Base-by-base conservation (phyloP, 371 early-diverging fungal genomes). In the Mucor racemosus region DNA sequence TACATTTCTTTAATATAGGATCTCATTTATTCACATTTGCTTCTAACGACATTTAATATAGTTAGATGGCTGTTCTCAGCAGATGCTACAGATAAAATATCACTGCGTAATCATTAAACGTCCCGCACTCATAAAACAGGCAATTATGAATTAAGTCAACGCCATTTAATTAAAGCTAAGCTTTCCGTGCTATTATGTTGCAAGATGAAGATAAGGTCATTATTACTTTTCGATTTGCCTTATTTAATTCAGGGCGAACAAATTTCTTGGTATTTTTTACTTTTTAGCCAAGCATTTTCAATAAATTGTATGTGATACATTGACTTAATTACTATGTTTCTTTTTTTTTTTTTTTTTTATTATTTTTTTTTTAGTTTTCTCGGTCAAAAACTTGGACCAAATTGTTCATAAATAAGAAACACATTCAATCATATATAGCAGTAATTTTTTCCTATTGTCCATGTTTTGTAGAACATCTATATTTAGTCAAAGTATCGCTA, bases 401-500 rank as follows among this genome's bases (percentile, higher is more conserved):
- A 3, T 26, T 26, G 1, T 3, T 26, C 26, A 26, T 26, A 3
- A 26, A 26, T 26, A 26, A 26, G 26, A 26, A 26, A 41, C 42
- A 9, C 5, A 41, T 14, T 8, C 15, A 41, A 14, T 7, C 15
- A 41, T 41, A 41, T 0, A 44, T 0, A 17, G n/a, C 44, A 4
- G 10, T 4, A 15, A 1, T 15, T 6, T n/a, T 14, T 6, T 42
- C 42, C 1, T 42, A 42, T 46, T 19, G 21, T 19, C 4, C 46
- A 46, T 46, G 46, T 46, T 46, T 46, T 46, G 46, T 17, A 6
- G 9, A 46, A 17, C 19, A 46, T 46, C 46, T 46, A 46, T 19
- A 46, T 46, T 46, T 46, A 46, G 46, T 19, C 21, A 46, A 46
- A 46, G 17, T 17, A 46, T 46, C 54, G 56, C 56, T 36, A 56